Base-by-base conservation (phyloP, 73 alveolate genomes). In the Paramecium biaurelia region DNA sequence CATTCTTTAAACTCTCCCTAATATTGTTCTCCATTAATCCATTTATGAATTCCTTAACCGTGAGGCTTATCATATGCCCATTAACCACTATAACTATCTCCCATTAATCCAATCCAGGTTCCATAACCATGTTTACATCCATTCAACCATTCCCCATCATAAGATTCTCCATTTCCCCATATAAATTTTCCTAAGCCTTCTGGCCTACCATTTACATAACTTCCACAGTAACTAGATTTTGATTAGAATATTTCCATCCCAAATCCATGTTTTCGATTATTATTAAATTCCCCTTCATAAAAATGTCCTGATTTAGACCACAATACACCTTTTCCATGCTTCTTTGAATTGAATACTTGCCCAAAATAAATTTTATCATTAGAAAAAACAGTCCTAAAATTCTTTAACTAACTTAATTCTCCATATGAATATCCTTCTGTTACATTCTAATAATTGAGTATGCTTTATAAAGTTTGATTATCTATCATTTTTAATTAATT, bases 51-150 rank as follows among this genome's bases (percentile, higher is more conserved):
- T 15, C 95, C 95, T 20, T 89, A 82, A 18, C 96, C 97, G 89
- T 93, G 92, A 18, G 97, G 93, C 41, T 94, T 90, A 14, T 95
- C 94, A 47, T 92, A 41, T 30, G 63, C 67, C 97, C 97, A 94
- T 49, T 86, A 63, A 1, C 97, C 97, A 1, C 82, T 85, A 67
- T 92, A 94, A 14, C 70, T 37, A 47, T 94, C 97, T 12, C 94
- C 94, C 37, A 56, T 94, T 10, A 47, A 67, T 15, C 93, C 92
- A 32, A 84, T 70, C 96, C 96, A 93, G 15, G 43, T 47, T 18
- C 98, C 98, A 37, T 70, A 68, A 5, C 98, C 98, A 85, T 95
- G 96, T 70, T 93, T 95, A 58, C 26, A 41, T 14, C 98, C 98
- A 53, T 93, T 92, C 5, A 70, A 53, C 98, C 98, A 95, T 43